Conservation (phyloP, 176 grass and related monocot genomes). For the Zoysia japonica region DNA sequence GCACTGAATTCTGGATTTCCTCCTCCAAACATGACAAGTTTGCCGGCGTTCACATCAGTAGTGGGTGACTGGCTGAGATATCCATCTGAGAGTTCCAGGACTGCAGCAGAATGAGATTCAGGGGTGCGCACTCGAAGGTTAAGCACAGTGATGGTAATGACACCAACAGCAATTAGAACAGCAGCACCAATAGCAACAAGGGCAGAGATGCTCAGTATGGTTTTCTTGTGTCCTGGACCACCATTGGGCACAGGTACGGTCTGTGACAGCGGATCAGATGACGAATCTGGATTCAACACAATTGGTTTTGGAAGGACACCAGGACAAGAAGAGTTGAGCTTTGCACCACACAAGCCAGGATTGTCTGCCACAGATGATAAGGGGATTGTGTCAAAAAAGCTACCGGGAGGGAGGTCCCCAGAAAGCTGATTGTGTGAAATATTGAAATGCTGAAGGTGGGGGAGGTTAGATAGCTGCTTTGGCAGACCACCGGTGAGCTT, state of each 20-base stretch:
- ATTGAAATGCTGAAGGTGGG: constrained; percentile 71
- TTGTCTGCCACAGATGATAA: constrained; percentile 76
- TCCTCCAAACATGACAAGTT: constrained; percentile 94
- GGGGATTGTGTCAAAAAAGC: constrained; percentile 86
- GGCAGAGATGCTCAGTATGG: constrained; percentile 92
- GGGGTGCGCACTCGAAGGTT: constrained; percentile 67
- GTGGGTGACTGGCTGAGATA: constrained; percentile 87
- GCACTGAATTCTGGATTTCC: constrained; percentile 94
- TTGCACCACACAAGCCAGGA: constrained; percentile 81
- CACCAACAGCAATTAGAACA: constrained; percentile 79
- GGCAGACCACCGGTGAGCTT: constrained; percentile 72
- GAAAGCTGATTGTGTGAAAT: constrained; percentile 87
- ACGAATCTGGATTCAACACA: constrained; percentile 81
- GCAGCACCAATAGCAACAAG: constrained; percentile 92
- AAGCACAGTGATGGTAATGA: constrained; percentile 84
- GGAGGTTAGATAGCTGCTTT: constrained; percentile 79
- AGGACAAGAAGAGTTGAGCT: constrained; percentile 78
- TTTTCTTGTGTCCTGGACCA: constrained; percentile 72
- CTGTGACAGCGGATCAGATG: constrained; percentile 44
- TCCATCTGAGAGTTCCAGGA: constrained; percentile 73
- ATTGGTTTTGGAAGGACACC: constrained; percentile 90
- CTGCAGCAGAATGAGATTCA: constrained; percentile 55
- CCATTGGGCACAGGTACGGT: constrained; percentile 28
- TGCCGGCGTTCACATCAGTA: constrained; percentile 80
- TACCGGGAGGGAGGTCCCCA: constrained; percentile 88